Conservation (phyloP, 2,329 filamentous ascomycete genomes). For the Endocalyx cinctus region DNA sequence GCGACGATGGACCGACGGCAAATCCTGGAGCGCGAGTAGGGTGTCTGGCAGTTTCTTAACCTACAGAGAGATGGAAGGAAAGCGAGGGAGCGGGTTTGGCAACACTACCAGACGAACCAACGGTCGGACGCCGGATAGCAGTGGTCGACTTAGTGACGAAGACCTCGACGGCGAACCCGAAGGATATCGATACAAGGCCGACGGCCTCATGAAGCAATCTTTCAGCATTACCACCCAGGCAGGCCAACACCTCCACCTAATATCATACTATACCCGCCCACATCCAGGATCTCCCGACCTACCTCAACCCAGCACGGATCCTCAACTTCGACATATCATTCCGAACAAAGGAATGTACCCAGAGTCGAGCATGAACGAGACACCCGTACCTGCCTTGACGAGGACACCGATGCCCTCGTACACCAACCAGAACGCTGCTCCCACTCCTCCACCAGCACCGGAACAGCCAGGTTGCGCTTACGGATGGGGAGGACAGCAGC, state of each 20-base stretch:
- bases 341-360: conserved; percentile 95
- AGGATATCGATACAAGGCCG: conserved; percentile 90
- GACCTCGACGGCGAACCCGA: conserved; percentile 82
- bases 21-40: conserved; percentile 97
- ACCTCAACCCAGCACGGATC: conserved; percentile 76
- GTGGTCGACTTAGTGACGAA: conserved; percentile 75
- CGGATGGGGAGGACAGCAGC: conserved; percentile 35
- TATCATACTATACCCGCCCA: conserved; percentile 90
- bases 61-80: conserved; percentile 98
- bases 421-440: conserved; percentile 20
- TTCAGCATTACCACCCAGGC: conserved; percentile 96
- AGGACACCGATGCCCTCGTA: conserved; percentile 62
- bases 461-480: conserved; percentile 32
- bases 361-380: conserved; percentile 87
- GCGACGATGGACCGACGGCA: conserved; percentile 97
- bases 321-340: conserved; percentile 72
- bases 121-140: conserved; percentile 79
- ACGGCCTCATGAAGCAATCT: conserved; percentile 98
- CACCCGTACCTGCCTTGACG: conserved; percentile 74
- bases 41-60: conserved; percentile 97
- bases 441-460: no score
- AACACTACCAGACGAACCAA: conserved; percentile 50
- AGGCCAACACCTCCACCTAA: conserved; percentile 88
- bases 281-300: conserved; percentile 69
- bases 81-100: conserved; percentile 76